phyloP scores from a whole-genome alignment of 192 early-diverging fungal genomes.

The Coemansia sp. region DNA sequence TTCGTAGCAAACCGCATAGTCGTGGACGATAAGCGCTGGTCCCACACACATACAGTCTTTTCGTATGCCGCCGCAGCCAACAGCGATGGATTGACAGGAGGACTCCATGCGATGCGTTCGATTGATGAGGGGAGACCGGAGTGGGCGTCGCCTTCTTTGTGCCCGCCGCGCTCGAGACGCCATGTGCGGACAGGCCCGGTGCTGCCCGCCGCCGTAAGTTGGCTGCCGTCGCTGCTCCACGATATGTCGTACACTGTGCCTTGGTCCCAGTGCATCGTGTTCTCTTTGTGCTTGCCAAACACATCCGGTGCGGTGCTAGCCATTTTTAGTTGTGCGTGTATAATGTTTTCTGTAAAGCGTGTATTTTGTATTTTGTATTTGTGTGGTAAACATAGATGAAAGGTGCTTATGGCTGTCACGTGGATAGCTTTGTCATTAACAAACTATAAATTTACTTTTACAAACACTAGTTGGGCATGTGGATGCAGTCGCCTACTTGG shows the following conservation, averaged over 20 bases:
- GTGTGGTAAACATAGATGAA: too few relatives aligned
- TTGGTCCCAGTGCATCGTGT: conserved; percentile 45
- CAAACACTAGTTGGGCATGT: too few relatives aligned
- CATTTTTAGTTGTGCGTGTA: too few relatives aligned
- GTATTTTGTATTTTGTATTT: too few relatives aligned
- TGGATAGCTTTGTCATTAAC: too few relatives aligned
- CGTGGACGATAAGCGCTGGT: conserved; percentile 15
- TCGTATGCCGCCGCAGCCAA: conserved; percentile 44
- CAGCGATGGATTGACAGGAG: conserved; percentile 12
- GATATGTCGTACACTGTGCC: conserved; percentile 40
- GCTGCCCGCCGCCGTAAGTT: conserved; percentile 36
- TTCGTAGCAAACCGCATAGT: conserved; percentile 13
- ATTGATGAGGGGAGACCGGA: conserved; percentile 24
- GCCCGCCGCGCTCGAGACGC: conserved; percentile 44
- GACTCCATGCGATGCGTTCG: conserved; percentile 43
- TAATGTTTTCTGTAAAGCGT: too few relatives aligned
- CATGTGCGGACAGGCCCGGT: conserved; percentile 38
- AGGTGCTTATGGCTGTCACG: too few relatives aligned
- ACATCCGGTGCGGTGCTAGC: not conserved
- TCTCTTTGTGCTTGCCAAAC: conserved; percentile 27
- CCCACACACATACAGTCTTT: conserved; percentile 38
- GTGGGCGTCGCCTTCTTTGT: conserved; percentile 52
- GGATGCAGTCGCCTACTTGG: too few relatives aligned
- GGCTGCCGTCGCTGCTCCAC: conserved; percentile 52
- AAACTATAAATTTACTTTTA: too few relatives aligned